Evolutionary conservation across 2,329 filamentous ascomycete species (phyloP), one percentile per base, ranked within the genome.

Genomic region (Exophiala sp.): DNA sequence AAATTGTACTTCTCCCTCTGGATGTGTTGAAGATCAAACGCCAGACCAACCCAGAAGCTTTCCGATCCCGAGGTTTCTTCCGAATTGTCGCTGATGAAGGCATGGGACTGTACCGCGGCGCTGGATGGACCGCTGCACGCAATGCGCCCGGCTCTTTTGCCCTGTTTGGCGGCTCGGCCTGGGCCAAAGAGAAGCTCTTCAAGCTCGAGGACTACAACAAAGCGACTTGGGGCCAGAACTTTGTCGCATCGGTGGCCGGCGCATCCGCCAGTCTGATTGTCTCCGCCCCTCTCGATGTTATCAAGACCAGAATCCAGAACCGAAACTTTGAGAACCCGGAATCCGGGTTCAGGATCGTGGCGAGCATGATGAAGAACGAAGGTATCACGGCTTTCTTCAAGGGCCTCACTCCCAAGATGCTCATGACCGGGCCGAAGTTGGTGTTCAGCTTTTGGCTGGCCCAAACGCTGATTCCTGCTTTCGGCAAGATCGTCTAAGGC

Each of bases 361-460:
- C 82, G 57, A 95, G 89, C 69, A 98, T 98, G 93, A 80, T 87
- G 58, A 87, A 83, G 75, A 81, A 95, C 62, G 93, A 98, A 72
- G 93, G 91, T 18, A 67, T 85, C 51, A 74, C 78, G 13, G 84
- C 85, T 64, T 97, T 98, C 80, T 98, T 98, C 82, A 98, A 98
- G 81, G 93, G 93, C 37, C 73, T 98, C 58, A 86, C 89, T 43
- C 93, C 93, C 56, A 98, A 98, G 85, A 82, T 98, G 58, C 79
- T 98, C 65, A 98, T 98, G 93, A 98, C 93, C 13, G 94, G 93
- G 19, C 93, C 93, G 57, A 98, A 98, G 80, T 80, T 98, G 54
- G 93, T 97, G 57, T 98, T 98, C 77, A 96, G 90, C 55, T 98
- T 98, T 83, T 98, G 93, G 93, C 82, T 98, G 66, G 93, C 93